Conservation (phyloP, 345 rosid genomes). For the Brassica incana region DNA sequence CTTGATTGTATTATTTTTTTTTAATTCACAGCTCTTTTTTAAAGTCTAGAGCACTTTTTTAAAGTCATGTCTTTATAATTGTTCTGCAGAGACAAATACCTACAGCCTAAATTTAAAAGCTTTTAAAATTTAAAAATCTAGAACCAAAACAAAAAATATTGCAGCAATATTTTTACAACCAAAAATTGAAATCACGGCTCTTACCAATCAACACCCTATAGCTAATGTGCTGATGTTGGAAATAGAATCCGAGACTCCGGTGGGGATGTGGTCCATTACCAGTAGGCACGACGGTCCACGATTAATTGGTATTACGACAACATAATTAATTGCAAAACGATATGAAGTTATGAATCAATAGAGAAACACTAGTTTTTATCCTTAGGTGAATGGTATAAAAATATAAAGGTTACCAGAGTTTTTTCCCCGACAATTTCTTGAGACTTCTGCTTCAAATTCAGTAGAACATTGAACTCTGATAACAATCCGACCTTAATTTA, state of each 20-base stretch:
- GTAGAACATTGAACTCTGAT: not conserved
- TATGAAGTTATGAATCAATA: not conserved
- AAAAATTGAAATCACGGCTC: too few relatives aligned
- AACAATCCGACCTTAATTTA: not conserved
- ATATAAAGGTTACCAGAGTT: not conserved
- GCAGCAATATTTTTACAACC: too few relatives aligned
- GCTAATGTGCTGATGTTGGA: not conserved
- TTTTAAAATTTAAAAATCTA: too few relatives aligned
- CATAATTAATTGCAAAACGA: not conserved
- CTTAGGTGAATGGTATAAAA: not conserved
- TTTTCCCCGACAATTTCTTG: not conserved
- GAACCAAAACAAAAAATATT: too few relatives aligned
- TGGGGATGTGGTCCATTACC: conserved; percentile 26
- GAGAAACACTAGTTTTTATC: not conserved
- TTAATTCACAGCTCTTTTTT: too few relatives aligned
- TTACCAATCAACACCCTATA: too few relatives aligned
- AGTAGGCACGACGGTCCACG: conserved; percentile 23
- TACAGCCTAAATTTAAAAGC: too few relatives aligned
- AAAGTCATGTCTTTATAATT: too few relatives aligned
- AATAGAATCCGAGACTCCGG: not conserved
- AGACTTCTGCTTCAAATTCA: conserved; percentile 7
- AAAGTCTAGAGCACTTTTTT: too few relatives aligned
- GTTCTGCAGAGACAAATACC: too few relatives aligned
- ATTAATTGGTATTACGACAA: conserved; percentile 15
- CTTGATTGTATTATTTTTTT: too few relatives aligned